phyloP scores from a whole-genome alignment of 805 yeast genomes.

The Yamadazyma ubonensis region DNA sequence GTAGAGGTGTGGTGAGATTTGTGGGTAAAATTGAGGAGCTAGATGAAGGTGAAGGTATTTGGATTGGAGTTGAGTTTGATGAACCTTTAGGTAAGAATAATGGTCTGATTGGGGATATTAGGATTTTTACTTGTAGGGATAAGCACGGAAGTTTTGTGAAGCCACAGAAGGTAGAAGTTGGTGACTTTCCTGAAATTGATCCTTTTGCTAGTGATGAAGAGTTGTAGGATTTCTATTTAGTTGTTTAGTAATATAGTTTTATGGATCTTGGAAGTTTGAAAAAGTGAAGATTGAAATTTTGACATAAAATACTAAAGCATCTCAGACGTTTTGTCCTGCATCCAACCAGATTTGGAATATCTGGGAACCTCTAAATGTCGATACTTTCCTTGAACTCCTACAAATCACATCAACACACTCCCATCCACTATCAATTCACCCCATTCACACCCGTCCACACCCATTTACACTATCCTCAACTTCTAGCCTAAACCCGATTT shows the following conservation, averaged over 20 bases:
- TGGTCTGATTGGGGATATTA: slow-evolving; percentile 64
- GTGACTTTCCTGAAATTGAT: slow-evolving; percentile 57
- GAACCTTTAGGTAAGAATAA: slow-evolving; percentile 86
- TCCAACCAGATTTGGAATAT: no score
- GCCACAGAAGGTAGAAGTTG: slow-evolving; percentile 66
- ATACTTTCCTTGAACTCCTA: no score
- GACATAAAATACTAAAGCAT: no score
- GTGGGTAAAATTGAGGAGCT: slow-evolving; percentile 69
- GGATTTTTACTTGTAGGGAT: slow-evolving; percentile 55
- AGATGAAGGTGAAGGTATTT: slow-evolving; percentile 46
- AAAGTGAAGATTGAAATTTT: background rate
- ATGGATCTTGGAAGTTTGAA: no score
- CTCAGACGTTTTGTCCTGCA: no score
- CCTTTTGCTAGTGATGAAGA: slow-evolving; percentile 48
- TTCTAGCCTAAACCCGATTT: background rate
- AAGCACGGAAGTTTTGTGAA: slow-evolving; percentile 78
- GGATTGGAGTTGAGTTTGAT: slow-evolving; percentile 87
- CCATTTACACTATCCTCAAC: background rate
- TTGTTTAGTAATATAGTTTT: no score
- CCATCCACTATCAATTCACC: no score
- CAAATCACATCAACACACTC: no score
- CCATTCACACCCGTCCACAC: background rate
- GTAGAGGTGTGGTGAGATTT: slow-evolving; percentile 70
- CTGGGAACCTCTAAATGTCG: no score
- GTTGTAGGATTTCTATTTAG: no score